Evolutionary conservation across 805 yeast genomes (phyloP), one percentile per base, ranked within the genome.

Genomic region (Saccharomyces jurei): DNA sequence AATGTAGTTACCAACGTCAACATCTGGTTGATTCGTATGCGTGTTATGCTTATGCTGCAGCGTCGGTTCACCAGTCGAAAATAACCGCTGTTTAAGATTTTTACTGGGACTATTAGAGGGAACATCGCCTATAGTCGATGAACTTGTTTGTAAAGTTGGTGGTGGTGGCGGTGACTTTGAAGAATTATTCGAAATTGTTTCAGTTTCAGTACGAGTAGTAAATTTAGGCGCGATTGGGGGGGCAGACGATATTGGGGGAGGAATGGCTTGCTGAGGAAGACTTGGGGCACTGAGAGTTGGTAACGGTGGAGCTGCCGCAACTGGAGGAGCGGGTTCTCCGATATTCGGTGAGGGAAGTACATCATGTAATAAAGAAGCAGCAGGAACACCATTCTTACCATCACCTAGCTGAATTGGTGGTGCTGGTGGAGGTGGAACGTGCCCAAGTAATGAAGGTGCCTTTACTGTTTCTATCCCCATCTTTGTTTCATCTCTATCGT

Each of bases 381-480:
- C 46, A 54, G 51, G 52, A 41, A 28, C 54, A 53, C n/a, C 53
- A 27, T 52, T 59, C 36, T 8, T 60, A 59, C 25, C 55, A 53
- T 14, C 53, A 55, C 48, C 58, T 48, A 25, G 25, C 52, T 56
- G 25, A 41, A 26, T 17, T 25, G 53, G 29, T 29, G 67, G 50
- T 1, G 63, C 53, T 22, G 69, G 63, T 10, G 66, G 52, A 4
- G 71, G 56, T n/a, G 75, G 68, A 11, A 74, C 68, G 27, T 69
- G 67, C 2, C 63, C 59, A 13, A 65, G 59, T 28, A 63, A 55
- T 17, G 73, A 53, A n/a, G 69, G 55, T 11, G 65, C 44, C 44
- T 36, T 36, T 17, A 11, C 25, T 17, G 13, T 36, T 6, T 17
- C 11, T 11, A 17, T 6, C 17, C 44, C 11, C 25, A 8, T 8